Conservation (phyloP, 2,329 filamentous ascomycete genomes). For the Orbilia blumenaviensis region DNA sequence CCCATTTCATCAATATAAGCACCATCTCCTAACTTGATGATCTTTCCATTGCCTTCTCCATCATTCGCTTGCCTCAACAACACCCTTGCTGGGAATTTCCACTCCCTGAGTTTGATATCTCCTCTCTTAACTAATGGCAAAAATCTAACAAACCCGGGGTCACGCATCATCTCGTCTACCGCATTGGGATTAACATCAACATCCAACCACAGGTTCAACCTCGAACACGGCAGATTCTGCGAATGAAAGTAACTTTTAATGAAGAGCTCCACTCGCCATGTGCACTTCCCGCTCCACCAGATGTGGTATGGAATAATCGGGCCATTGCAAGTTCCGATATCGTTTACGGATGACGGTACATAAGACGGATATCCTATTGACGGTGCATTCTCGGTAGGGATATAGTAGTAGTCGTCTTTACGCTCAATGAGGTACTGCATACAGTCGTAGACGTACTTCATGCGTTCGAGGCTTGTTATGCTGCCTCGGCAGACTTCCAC, state of each 20-base stretch:
- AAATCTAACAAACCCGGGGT: constrained; percentile 67
- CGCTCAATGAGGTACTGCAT: constrained; percentile 65
- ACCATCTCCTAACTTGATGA: constrained; percentile 64
- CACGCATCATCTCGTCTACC: constrained; percentile 66
- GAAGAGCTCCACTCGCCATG: constrained; percentile 68
- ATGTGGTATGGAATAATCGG: constrained; percentile 68
- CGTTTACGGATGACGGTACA: constrained; percentile 60
- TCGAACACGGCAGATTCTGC: constrained; percentile 67
- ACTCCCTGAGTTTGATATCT: constrained; percentile 66
- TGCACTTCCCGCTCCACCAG: constrained; percentile 69
- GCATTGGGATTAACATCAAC: constrained; percentile 66
- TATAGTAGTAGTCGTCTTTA: constrained; percentile 64
- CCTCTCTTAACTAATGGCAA: constrained; percentile 67
- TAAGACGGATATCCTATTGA: constrained; percentile 59
- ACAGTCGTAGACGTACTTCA: constrained; percentile 67
- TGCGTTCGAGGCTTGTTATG: constrained; percentile 67
- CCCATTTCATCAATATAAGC: constrained; percentile 65
- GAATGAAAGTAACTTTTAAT: constrained; percentile 69
- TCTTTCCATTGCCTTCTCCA: constrained; percentile 65
- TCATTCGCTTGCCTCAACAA: constrained; percentile 66
- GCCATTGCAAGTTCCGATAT: constrained; percentile 66
- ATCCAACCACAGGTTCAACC: constrained; percentile 68
- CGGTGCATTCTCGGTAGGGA: constrained; percentile 60
- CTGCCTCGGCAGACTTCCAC: constrained; percentile 67
- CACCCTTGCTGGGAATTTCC: constrained; percentile 67